Conservation (phyloP, 352 stramenopile genomes). For the Pilasporangium apinafurcum region DNA sequence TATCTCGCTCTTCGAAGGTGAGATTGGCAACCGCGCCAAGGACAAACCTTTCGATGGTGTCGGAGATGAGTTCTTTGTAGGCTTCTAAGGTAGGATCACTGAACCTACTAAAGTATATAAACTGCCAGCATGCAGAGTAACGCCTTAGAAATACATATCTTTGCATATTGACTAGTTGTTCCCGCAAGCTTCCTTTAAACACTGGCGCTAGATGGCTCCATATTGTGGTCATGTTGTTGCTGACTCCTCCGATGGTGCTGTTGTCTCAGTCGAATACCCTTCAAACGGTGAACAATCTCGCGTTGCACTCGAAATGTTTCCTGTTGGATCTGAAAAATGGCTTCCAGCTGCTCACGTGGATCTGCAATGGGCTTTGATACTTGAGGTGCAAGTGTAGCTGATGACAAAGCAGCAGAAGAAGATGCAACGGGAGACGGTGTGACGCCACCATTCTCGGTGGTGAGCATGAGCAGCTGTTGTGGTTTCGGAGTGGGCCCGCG, state of each 20-base stretch:
- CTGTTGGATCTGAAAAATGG: constrained; percentile 49
- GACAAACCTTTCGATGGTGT: constrained; percentile 63
- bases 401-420: background rate
- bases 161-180: too few species aligned
- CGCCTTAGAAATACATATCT: too few species aligned
- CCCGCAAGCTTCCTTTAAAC: constrained; percentile 16
- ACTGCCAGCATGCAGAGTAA: too few species aligned
- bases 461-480: constrained; percentile 1
- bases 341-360: constrained; percentile 33
- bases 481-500: background rate
- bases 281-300: constrained; percentile 40
- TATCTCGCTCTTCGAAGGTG: constrained; percentile 70
- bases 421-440: background rate
- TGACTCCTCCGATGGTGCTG: constrained; percentile 19
- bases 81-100: constrained; percentile 34
- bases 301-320: constrained; percentile 46
- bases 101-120: too few species aligned
- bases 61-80: constrained; percentile 62
- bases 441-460: constrained; percentile 4
- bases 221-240: constrained; percentile 29
- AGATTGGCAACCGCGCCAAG: constrained; percentile 63
- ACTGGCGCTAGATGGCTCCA: constrained; percentile 58
- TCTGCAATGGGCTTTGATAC: constrained; percentile 7
- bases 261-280: constrained; percentile 25
- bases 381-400: too few species aligned